Percentiles rank a stretch among this genome's conserved stretches.
Conservation (phyloP, 169 alveolate species). For the Plasmodium relictum region DNA sequence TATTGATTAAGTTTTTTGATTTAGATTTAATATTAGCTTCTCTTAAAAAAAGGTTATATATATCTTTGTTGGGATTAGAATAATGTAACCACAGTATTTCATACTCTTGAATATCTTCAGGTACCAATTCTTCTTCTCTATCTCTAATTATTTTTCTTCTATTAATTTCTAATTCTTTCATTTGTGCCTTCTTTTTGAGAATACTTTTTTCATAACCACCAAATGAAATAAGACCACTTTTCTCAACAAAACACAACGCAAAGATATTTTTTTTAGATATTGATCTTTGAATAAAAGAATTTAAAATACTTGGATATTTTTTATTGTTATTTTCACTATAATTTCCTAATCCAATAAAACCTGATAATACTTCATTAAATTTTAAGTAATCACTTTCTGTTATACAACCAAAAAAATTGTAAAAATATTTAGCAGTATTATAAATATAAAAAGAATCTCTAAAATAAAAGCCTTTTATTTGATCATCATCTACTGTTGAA, state of each 20-base stretch:
- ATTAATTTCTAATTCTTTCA: background rate
- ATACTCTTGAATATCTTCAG: background rate
- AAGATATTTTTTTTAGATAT: constrained; percentile 41
- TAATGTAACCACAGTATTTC: constrained; percentile 22
- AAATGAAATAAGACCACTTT: constrained; percentile 44
- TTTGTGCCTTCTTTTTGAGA: background rate
- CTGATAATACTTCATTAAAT: constrained; percentile 35
- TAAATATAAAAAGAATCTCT: constrained; percentile 20
- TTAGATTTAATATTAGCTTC: background rate
- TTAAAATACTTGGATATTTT: constrained; percentile 17
- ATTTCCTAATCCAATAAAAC: constrained; percentile 53
- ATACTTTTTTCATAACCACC: constrained; percentile 30
- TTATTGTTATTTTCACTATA: background rate
- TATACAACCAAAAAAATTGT: constrained; percentile 44
- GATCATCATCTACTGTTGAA: constrained; percentile 11
- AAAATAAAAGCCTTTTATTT: constrained; percentile 54
- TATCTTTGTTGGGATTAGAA: background rate
- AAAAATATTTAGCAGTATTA: background rate
- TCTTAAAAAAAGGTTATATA: constrained; percentile 13
- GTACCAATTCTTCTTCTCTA: background rate
- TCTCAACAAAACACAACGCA: constrained; percentile 36
- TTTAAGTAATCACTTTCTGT: constrained; percentile 20
- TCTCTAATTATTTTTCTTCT: background rate
- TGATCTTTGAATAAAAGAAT: constrained; percentile 24
- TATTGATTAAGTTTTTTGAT: background rate